Conservation (phyloP, 106 monocot species). For the Gastrodia elata region DNA sequence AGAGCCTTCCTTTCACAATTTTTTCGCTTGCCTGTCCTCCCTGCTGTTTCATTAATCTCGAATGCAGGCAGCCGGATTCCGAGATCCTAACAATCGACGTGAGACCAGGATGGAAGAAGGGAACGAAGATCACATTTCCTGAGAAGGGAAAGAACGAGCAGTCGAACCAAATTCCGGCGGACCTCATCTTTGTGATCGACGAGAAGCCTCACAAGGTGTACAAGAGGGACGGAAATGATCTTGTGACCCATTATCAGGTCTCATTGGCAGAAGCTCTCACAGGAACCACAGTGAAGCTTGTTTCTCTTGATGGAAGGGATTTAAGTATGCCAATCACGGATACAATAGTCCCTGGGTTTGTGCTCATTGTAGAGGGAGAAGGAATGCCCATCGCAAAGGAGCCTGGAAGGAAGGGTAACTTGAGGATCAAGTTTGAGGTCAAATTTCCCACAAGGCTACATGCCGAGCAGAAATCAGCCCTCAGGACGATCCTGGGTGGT, state of each 20-base stretch:
- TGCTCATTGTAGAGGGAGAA: conserved; percentile 42
- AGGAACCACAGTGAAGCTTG: conserved; percentile 33
- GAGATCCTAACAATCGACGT: conserved; percentile 70
- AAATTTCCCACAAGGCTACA: conserved; percentile 47
- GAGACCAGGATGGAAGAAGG: conserved; percentile 89
- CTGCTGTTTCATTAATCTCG: no score
- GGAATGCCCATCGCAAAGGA: conserved; percentile 66
- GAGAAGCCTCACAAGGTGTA: conserved; percentile 79
- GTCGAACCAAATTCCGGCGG: conserved; percentile 39
- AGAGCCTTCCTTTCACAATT: background rate
- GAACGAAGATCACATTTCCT: conserved; percentile 83
- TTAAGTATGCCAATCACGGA: conserved; percentile 43
- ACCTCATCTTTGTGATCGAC: conserved; percentile 70
- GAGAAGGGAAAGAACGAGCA: conserved; percentile 69
- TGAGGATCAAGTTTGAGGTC: conserved; percentile 58
- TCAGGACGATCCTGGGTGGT: conserved; percentile 28
- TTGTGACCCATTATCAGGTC: conserved; percentile 39
- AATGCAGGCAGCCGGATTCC: conserved; percentile 41
- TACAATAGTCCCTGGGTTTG: conserved; percentile 46
- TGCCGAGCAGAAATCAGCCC: conserved; percentile 27
- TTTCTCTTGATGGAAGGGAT: conserved; percentile 54
- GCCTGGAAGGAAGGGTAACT: conserved; percentile 36
- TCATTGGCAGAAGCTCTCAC: conserved; percentile 60
- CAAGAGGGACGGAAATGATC: conserved; percentile 78
- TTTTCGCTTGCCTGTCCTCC: no score